Evolutionary conservation across 768 basidiomycete species (phyloP).

Genomic region (Lentinus brumalis): DNA sequence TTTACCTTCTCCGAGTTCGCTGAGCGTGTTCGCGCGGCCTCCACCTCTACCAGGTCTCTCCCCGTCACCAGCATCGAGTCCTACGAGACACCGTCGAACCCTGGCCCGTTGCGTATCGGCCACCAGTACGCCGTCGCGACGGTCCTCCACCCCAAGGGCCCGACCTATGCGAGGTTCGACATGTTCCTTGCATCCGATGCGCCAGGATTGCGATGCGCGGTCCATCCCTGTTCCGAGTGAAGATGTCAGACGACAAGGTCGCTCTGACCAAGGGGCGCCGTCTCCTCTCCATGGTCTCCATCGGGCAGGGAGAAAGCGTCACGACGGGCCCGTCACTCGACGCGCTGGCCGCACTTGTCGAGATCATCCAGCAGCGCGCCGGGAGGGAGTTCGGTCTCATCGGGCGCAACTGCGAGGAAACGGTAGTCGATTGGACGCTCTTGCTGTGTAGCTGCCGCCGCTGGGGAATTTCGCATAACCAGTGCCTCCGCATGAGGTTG

Average conservation of each 20-base stretch:
- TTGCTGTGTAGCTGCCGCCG: too few species aligned
- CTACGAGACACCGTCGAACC: background rate
- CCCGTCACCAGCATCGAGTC: constrained; percentile 2
- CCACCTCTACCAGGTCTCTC: background rate
- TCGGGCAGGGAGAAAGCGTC: too few species aligned
- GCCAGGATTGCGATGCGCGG: background rate
- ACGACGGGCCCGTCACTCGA: constrained; percentile 5
- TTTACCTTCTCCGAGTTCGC: background rate
- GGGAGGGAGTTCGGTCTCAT: constrained; percentile 3
- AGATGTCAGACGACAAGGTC: constrained; percentile 1
- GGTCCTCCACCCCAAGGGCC: background rate
- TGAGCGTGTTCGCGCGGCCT: too few species aligned
- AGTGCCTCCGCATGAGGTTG: too few species aligned
- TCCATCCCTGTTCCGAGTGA: background rate
- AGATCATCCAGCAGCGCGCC: background rate
- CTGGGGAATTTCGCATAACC: too few species aligned
- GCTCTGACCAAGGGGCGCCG: constrained; percentile 1
- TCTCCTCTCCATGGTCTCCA: too few species aligned
- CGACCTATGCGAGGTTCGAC: background rate
- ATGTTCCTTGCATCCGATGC: background rate
- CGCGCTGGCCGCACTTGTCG: constrained; percentile 3
- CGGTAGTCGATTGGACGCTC: too few species aligned
- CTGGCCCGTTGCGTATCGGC: background rate
- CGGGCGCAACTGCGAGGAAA: constrained; percentile 5
- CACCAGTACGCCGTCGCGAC: constrained; percentile 10